Evolutionary conservation across 1,284 basidiomycete genomes (phyloP), one percentile per base, ranked within the genome.

Genomic region (Cutaneotrichosporon cavernicola): DNA sequence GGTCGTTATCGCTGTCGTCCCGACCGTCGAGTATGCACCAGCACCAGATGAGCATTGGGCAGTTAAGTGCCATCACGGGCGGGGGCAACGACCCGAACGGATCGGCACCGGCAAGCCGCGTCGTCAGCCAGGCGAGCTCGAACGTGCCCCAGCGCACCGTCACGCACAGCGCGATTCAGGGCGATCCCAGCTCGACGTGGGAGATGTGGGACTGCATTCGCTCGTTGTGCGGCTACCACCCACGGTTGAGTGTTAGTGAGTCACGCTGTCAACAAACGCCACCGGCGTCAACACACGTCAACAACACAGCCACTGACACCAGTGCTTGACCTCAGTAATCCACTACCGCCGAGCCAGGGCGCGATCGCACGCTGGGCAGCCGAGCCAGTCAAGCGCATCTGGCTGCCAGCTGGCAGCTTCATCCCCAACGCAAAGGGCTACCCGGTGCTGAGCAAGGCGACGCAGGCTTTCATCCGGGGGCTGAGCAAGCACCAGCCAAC

Each of bases 161-260:
- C 22, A 68, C 66, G 11, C 63, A 65, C 56, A 56, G 50, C 8
- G 61, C 62, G 5, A 65, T 66, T 7, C 59, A 65, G 85, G 83
- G 84, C 8, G 89, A 92, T 69, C 84, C 91, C 26, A 89, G 90
- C 73, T 88, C 87, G 6, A 92, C 90, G 1, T 99, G 96, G 95
- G 95, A 99, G 78, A 93, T 94, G 85, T 99, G 97, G 97, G 95
- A 98, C 79, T 86, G 89, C 55, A 91, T 99, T 65, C 85, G 94
- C 64, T 88, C 88, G 4, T 84, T 97, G 21, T 98, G 96, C 79
- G 88, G 88, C 59, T 96, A 95, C 79, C 89, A 89, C 77, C 85
- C 88, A 6, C 86, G 95, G 21, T 78, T 99, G 56, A 89, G 89
- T 2, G 79, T 96, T 57, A 89, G 92, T 95, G 72, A 79, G 86